Percentiles rank a stretch among this genome's conserved stretches.
Conservation (phyloP, 2,329 filamentous ascomycete genomes). For the Calonectria pseudoreteaudii region DNA sequence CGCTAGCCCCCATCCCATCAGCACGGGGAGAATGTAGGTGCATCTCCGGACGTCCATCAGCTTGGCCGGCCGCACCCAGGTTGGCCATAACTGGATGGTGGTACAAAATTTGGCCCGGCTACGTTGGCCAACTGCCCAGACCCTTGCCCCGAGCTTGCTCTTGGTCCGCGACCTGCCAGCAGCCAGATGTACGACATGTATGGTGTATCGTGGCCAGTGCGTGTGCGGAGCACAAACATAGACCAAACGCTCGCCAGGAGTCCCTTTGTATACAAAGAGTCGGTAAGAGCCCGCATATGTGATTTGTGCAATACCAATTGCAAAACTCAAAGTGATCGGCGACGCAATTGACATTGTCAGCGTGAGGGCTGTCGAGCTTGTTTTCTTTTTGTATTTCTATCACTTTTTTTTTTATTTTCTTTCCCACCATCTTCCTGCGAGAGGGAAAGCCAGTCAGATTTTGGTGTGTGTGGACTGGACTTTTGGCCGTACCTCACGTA, state of each 20-base stretch:
- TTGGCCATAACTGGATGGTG: conserved; percentile 12
- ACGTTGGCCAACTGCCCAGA: neutral
- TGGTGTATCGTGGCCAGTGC: conserved; percentile 23
- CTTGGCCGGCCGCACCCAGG: conserved; percentile 2
- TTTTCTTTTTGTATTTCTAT: conserved; percentile 1
- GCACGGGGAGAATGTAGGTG: conserved; percentile 11
- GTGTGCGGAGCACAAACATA: conserved; percentile 17
- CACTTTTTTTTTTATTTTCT: neutral
- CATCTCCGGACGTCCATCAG: conserved; percentile 9
- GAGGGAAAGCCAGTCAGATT: conserved; percentile 5
- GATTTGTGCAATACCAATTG: conserved; percentile 2
- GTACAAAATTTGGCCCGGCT: conserved; percentile 6
- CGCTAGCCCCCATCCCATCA: conserved; percentile 7
- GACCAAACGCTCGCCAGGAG: conserved; percentile 3
- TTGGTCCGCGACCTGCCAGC: conserved; percentile 14
- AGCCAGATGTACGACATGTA: conserved; percentile 22
- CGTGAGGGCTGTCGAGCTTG: neutral
- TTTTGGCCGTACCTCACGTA: conserved; percentile 16
- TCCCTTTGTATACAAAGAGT: conserved; percentile 11
- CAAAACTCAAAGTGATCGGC: neutral
- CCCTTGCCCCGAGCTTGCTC: neutral
- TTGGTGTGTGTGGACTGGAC: neutral
- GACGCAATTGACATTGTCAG: neutral
- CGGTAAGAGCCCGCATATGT: conserved; percentile 13
- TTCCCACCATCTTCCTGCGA: neutral